Base-by-base conservation (phyloP, 768 basidiomycete genomes). In the Macrolepiota fuliginosa region DNA sequence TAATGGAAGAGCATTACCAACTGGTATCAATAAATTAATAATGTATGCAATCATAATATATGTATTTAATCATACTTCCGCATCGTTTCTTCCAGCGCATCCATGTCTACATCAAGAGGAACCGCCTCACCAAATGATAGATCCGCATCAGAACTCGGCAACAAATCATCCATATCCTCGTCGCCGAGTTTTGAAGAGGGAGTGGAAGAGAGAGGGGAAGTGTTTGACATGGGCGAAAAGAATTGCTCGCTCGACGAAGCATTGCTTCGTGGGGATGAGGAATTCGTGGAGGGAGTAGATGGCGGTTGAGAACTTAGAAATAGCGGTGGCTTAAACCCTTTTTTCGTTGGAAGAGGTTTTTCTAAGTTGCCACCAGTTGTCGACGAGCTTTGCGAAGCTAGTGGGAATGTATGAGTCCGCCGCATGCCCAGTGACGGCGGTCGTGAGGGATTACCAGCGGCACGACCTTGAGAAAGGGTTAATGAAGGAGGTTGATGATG, bases 341-440 rank as follows among this genome's bases (percentile, higher is more conserved):
- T 77, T 56, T 66, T 70, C 11, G 65, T 69, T 0, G 75, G 73
- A 15, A 78, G 67, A 3, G 56, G 46, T 9, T 61, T 19, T 19
- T 32, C 57, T 5, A 4, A 37, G 11, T 58, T 40, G 36, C 24
- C 35, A 2, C 64, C 63, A 1, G 49, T 25, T 10, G 59, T 57
- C 35, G 58, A 40, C 36, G 67, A 57, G 12, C 64, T 60, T 12
- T 66, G 62, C 1, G 64, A 29, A 7, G 58, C 25, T 5, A 62
- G 51, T 11, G 72, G 65, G 7, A 64, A 61, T 1, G 72, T 71
- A 54, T 69, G 68, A 0, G 70, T 70, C 15, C 77, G 72, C n/a
- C 76, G 74, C 77, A 79, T 79, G 42, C 78, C 77, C 13, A 79
- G 68, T 22, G 62, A 62, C 4, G 76, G 77, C 0, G 74, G 75